Percentiles rank a stretch among this genome's conserved stretches.
phyloP scores from a whole-genome alignment of 257 asterid species.

The Paraleonurus japonicus region DNA sequence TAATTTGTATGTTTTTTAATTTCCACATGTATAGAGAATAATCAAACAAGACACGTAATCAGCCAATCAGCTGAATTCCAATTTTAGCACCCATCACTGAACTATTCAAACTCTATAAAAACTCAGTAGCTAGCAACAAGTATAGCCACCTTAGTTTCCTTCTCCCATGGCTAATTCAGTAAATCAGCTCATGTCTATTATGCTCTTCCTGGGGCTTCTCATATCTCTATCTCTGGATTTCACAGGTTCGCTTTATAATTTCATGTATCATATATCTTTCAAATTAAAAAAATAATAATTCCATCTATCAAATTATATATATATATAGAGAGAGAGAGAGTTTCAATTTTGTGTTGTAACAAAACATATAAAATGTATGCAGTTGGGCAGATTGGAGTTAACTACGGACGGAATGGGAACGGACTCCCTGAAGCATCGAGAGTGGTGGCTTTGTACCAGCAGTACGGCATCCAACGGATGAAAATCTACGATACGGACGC shows the following conservation, averaged over 20 bases:
- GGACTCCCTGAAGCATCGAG: conserved; percentile 27
- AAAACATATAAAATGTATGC: too few species aligned
- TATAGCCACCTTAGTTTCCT: too few species aligned
- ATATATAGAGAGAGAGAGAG: too few species aligned
- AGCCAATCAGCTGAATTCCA: not conserved
- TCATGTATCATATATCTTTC: not conserved
- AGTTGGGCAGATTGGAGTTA: conserved; percentile 34
- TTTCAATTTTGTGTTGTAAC: too few species aligned
- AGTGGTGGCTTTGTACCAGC: conserved; percentile 29
- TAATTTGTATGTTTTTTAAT: not conserved
- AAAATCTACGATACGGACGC: conserved; percentile 33
- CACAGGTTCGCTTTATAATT: conserved; percentile 1
- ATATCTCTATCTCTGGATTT: not conserved
- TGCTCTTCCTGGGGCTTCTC: not conserved
- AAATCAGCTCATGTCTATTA: not conserved
- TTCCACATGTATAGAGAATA: not conserved
- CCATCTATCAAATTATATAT: too few species aligned
- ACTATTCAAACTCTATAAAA: not conserved
- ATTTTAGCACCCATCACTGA: not conserved
- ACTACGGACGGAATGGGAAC: conserved; percentile 28
- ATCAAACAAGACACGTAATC: not conserved
- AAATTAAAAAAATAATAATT: too few species aligned
- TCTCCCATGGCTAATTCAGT: not conserved
- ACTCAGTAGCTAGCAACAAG: not conserved
- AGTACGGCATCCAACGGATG: conserved; percentile 33